A percentile compares a stretch with the other conserved stretches of the same genome.
phyloP scores from a whole-genome alignment of 345 rosid species.

The Firmiana major region DNA sequence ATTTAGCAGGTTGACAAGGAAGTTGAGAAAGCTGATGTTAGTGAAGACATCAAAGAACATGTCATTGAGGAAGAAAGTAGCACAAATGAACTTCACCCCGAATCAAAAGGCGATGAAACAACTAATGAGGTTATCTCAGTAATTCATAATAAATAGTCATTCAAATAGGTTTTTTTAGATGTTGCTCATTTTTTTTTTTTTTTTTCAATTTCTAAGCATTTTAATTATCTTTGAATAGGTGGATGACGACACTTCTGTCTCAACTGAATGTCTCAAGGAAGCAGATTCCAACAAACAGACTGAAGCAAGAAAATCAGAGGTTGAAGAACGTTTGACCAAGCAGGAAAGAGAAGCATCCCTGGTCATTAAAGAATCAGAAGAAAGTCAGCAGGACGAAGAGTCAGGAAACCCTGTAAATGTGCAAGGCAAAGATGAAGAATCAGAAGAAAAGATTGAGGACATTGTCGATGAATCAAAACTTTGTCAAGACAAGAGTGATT shows the following conservation, averaged over 20 bases:
- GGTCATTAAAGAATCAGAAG: conserved; percentile 13
- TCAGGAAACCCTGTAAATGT: not conserved
- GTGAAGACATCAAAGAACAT: conserved; percentile 24
- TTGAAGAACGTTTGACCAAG: conserved; percentile 20
- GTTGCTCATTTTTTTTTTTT: not conserved
- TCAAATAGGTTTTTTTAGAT: not conserved
- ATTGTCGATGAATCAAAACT: not conserved
- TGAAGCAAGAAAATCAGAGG: not conserved
- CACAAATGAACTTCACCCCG: not conserved
- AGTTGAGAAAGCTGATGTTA: conserved; percentile 21
- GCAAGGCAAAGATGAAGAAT: not conserved
- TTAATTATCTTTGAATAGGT: not conserved
- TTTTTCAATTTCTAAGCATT: not conserved
- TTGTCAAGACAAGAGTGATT: conserved; percentile 9
- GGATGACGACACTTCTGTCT: not conserved
- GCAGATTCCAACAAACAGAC: conserved; percentile 13
- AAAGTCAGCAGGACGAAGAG: conserved; percentile 9
- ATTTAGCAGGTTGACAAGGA: conserved; percentile 26
- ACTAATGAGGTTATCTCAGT: conserved; percentile 1
- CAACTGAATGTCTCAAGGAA: conserved; percentile 10
- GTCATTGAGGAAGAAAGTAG: conserved; percentile 16
- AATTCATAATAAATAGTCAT: not conserved
- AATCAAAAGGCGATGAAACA: conserved; percentile 13
- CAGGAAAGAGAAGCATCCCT: conserved; percentile 18
- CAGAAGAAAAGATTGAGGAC: not conserved